phyloP scores from a whole-genome alignment of 2,329 filamentous ascomycete genomes.

The Penicillium sp. region DNA sequence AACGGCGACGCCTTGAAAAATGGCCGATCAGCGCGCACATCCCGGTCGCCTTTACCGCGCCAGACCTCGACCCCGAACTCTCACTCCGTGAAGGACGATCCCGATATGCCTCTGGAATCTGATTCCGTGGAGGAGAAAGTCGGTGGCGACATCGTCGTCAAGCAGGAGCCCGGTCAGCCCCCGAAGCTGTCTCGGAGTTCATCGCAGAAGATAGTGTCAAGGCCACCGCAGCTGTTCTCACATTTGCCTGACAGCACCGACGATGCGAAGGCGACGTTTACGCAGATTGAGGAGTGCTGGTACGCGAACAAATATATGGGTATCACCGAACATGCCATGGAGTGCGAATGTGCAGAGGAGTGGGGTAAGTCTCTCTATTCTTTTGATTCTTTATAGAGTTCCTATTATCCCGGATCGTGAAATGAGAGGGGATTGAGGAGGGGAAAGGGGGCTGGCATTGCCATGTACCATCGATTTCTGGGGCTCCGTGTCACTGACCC shows the following conservation, averaged over 20 bases:
- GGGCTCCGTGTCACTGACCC: background rate
- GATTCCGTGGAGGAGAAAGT: conserved; percentile 52
- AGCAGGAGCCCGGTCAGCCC: conserved; percentile 64
- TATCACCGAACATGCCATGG: conserved; percentile 85
- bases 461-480: background rate
- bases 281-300: conserved; percentile 78
- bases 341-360: conserved; percentile 93
- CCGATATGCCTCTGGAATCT: conserved; percentile 1
- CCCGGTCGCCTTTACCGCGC: conserved; percentile 17
- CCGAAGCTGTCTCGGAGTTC: conserved; percentile 73
- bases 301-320: conserved; percentile 93
- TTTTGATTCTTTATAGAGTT: background rate
- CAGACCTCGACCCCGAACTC: conserved; percentile 9
- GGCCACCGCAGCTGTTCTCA: conserved; percentile 66
- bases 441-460: background rate
- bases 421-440: background rate
- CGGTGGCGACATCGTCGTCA: conserved; percentile 62
- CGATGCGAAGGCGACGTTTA: conserved; percentile 74
- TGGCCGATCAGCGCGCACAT: conserved; percentile 17
- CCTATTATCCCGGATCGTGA: conserved; percentile 32
- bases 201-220: conserved; percentile 67
- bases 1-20: conserved; percentile 28
- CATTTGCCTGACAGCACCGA: conserved; percentile 76
- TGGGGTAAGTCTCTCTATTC: conserved; percentile 70
- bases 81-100: conserved; percentile 25